Evolutionary conservation across 2,329 filamentous ascomycete species (phyloP), one percentile per base, ranked within the genome.

Genomic region (Cordyceps javanica): DNA sequence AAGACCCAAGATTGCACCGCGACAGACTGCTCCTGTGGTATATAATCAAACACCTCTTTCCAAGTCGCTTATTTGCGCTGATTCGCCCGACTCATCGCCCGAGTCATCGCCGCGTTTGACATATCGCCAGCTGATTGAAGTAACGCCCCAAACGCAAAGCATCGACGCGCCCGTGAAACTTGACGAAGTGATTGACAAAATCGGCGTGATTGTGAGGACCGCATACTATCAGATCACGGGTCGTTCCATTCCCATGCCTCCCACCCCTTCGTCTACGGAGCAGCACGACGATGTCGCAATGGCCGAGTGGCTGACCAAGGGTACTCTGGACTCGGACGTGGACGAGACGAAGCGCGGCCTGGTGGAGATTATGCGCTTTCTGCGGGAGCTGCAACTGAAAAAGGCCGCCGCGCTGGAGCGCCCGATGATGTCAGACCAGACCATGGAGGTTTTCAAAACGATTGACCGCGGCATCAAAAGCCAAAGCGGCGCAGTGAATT

Each of bases 271-370:
- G 25, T 13, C 62, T 4, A 53, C 56, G 3, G 59, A 62, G 5
- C 57, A 62, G 3, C 48, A 45, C 1, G 38, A 62, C 23, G 52
- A 62, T 4, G 66, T 62, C 2, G 63, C 66, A 3, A 60, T 69
- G 11, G 62, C 66, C 1, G 58, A 62, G 21, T 70, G 67, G 67
- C 54, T 64, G 7, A 34, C 58, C 3, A 59, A 65, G 13, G 67
- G 67, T 0, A 64, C 64, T 16, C 60, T 70, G n/a, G 58, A 61
- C 5, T 61, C 54, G 9, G 58, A 67, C 7, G 55, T 50, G 3
- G 63, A 67, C 11, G 60, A 63, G 6, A 58, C 69, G 25, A 66
- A 63, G 25, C 51, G 63, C 0, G 61, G 62, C 3, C 49, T 68
- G 0, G 26, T 66, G 2, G 28, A 61, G 0, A 41, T 68, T 1